Evolutionary conservation across 257 asterid species (phyloP), one percentile per base, ranked within the genome.

Genomic region (Jacaranda mimosifolia): DNA sequence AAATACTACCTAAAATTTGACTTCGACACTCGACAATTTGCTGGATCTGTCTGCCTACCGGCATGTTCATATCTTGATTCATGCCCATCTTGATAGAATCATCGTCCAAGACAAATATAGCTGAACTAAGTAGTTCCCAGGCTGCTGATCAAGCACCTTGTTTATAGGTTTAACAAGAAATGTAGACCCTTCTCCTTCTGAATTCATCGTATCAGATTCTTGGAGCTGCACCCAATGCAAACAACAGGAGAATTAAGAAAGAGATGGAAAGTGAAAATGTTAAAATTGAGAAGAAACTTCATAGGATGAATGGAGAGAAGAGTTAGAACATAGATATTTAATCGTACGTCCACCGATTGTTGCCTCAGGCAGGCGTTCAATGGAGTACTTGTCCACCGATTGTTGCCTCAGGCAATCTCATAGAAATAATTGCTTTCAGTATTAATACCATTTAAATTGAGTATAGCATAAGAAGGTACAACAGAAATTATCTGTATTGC

Each of bases 191-290:
- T 49, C 63, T 15, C 32, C 57, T 53, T 45, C 42, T 46, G 21
- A 57, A 39, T 58, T 42, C 42, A 7, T 9, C 38, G 52, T 40
- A 69, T 89, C 82, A 92, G 18, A 65, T 55, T 81, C 98, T 86
- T 69, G 98, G 98, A 83, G 98, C 98, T 92, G 97, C 88, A 84
- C 35, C 66, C 63, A 48, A 77, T 49, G 39, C 69, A 74, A 21
- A 42, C 17, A 7, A 49, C 48, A 59, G 43, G 62, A 45, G 17
- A 64, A 72, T 53, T 52, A 51, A 70, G 48, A 12, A 26, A 26
- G 32, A 26, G 2, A 26, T 26, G 32, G 32, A 26, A 26, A 26
- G 32, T 26, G 32, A 26, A 26, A 0, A 2, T 26, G 32, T 26
- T 26, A 2, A 26, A 26, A 26, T 26, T 13, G 26, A 18, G 59